A percentile compares a stretch with the other conserved stretches of the same genome.
These are phyloP conservation scores for Rutidosis leptorrhynchoides DNA, from an alignment of 129 eudicot species.

Conservation along the genomic window DNA sequence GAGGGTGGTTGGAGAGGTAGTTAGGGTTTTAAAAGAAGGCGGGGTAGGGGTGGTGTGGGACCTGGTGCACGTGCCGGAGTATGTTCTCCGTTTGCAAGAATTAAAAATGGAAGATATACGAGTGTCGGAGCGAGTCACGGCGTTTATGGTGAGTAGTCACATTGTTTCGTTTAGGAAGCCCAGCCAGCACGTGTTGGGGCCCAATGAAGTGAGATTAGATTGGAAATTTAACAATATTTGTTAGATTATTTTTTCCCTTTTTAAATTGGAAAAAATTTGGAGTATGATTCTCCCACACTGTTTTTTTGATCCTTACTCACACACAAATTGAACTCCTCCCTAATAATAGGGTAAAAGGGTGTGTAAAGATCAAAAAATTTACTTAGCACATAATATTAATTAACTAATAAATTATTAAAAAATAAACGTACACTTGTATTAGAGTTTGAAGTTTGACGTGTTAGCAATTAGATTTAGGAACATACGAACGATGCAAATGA, in stretches of 20 bases:
- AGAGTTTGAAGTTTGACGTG: background rate
- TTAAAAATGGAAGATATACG: constrained; percentile 86
- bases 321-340: too few relatives aligned
- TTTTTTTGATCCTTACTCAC: too few relatives aligned
- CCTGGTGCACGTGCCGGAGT: constrained; percentile 83
- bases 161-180: constrained; percentile 88
- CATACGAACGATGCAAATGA: constrained; percentile 5
- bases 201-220: constrained; percentile 79
- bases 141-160: constrained; percentile 90
- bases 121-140: constrained; percentile 90
- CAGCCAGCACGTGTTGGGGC: constrained; percentile 67
- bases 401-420: background rate
- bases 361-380: too few relatives aligned
- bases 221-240: constrained; percentile 86
- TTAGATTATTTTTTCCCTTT: constrained; percentile 30
- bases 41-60: constrained; percentile 97
- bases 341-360: too few relatives aligned
- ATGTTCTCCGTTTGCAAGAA: constrained; percentile 66
- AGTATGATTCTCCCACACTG: too few relatives aligned
- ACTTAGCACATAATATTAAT: background rate
- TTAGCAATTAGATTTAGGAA: constrained; percentile 4
- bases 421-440: background rate
- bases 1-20: constrained; percentile 84
- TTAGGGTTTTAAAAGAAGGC: constrained; percentile 77
- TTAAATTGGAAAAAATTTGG: constrained; percentile 16